Base-by-base conservation (phyloP, 1,284 basidiomycete species). In the Puccinia horiana region DNA sequence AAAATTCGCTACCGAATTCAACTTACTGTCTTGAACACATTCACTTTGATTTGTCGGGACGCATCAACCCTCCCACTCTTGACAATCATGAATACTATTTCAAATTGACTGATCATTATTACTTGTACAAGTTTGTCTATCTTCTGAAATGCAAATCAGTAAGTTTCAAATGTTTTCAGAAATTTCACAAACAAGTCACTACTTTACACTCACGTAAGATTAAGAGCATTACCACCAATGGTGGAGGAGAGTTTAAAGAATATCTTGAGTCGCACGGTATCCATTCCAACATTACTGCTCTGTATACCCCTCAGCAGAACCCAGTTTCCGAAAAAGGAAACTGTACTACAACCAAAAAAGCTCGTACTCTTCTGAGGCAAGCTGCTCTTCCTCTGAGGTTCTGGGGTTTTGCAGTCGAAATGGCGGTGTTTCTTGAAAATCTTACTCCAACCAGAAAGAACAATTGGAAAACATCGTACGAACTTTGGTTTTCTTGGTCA, bases 181-280 rank as follows among this genome's bases (percentile, higher is more conserved):
- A 47, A 47, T 47, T 47, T 47, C 44, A 47, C 16, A 47, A 47
- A 8, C 16, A 8, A 47, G 44, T n/a, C n/a, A n/a, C n/a, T n/a
- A n/a, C n/a, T n/a, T n/a, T n/a, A n/a, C n/a, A n/a, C n/a, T n/a
- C n/a, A n/a, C n/a, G n/a, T n/a, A n/a, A n/a, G n/a, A n/a, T n/a
- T n/a, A n/a, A n/a, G n/a, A n/a, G n/a, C n/a, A n/a, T n/a, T n/a
- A n/a, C n/a, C n/a, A n/a, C n/a, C n/a, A n/a, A n/a, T n/a, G n/a
- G n/a, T n/a, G n/a, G 16, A 47, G 85, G 44, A 9, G 44, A 47
- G 16, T 47, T 47, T 47, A 47, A 47, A 47, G 44, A 47, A 9
- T 47, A 9, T 16, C 44, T 47, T 16, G 16, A 47, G 14, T 8
- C 44, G 44, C 8, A 47, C 8, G 58, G 58, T 11, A 61, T 61